Conservation (phyloP, 1,139 yeast genomes). For the Blastobotrys malaysiensis region DNA sequence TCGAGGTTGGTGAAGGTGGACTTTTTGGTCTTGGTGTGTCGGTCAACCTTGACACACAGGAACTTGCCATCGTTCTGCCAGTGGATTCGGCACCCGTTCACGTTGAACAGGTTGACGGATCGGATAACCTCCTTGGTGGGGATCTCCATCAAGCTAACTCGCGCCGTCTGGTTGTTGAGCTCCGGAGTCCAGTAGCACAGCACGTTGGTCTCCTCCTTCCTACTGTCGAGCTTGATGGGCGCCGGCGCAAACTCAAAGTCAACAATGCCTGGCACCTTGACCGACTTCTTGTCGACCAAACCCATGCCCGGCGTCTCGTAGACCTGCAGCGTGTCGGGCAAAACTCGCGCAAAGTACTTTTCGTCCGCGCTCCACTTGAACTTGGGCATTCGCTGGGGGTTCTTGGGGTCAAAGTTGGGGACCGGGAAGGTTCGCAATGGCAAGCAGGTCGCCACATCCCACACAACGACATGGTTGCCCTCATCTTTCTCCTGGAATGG, state of each 20-base stretch:
- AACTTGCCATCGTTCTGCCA: constrained; percentile 90
- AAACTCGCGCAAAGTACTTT: constrained; percentile 90
- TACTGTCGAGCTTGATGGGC: constrained; percentile 60
- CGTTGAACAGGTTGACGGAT: constrained; percentile 92
- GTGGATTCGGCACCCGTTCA: constrained; percentile 82
- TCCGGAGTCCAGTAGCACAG: constrained; percentile 98
- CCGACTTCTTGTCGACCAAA: constrained; percentile 78
- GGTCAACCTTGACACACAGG: constrained; percentile 91
- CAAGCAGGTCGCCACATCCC: constrained; percentile 84
- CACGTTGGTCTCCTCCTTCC: constrained; percentile 30
- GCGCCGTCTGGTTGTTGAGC: constrained; percentile 84
- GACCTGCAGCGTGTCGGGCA: constrained; percentile 67
- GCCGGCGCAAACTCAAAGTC: constrained; percentile 97
- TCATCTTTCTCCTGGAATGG: constrained; percentile 86
- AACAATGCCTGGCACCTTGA: constrained; percentile 78
- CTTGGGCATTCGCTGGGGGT: constrained; percentile 45
- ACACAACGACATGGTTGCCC: constrained; percentile 90
- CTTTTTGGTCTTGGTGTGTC: constrained; percentile 94
- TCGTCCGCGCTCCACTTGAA: constrained; percentile 96
- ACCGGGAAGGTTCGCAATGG: constrained; percentile 88
- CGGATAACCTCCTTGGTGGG: constrained; percentile 80
- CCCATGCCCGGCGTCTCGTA: constrained; percentile 69
- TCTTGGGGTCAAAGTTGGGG: constrained; percentile 22
- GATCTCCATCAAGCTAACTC: constrained; percentile 86
- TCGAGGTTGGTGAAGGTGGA: constrained; percentile 88